phyloP scores from a whole-genome alignment of 164 flowering plant species.

The Berberis vulgaris region DNA sequence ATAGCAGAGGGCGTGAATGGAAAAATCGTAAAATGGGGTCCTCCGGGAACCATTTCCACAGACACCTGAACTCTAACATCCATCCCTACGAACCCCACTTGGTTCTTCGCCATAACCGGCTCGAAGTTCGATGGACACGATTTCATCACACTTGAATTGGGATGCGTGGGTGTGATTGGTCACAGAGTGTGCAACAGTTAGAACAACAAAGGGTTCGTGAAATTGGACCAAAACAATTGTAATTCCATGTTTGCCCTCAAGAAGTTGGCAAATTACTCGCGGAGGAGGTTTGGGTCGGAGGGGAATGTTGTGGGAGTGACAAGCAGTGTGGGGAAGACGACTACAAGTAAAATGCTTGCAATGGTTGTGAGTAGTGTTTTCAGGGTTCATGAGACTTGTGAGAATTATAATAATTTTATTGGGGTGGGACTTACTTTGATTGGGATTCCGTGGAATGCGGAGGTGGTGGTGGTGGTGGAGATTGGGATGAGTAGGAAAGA shows the following conservation, averaged over 20 bases:
- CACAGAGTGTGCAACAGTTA: slow-evolving; percentile 22
- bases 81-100: slow-evolving; percentile 7
- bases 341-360: slow-evolving; percentile 27
- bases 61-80: slow-evolving; percentile 21
- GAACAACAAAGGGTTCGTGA: slow-evolving; percentile 26
- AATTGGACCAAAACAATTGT: slow-evolving; percentile 8
- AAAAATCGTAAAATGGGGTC: slow-evolving; percentile 22
- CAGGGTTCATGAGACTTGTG: slow-evolving; percentile 20
- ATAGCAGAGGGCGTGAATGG: slow-evolving; percentile 26
- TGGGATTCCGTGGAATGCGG: slow-evolving; percentile 17
- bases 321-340: slow-evolving; percentile 32
- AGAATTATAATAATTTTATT: slow-evolving; percentile 23
- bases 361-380: slow-evolving; percentile 25
- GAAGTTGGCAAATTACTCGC: slow-evolving; percentile 23
- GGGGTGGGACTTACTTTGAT: slow-evolving; percentile 27
- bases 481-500: slow-evolving; percentile 30
- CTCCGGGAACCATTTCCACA: slow-evolving; percentile 24
- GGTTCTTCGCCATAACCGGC: slow-evolving; percentile 27
- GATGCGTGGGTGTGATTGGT: slow-evolving; percentile 28
- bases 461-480: slow-evolving; percentile 21
- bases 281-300: slow-evolving; percentile 21
- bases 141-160: slow-evolving; percentile 20
- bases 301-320: slow-evolving; percentile 21
- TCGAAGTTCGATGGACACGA: slow-evolving; percentile 25
- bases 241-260: slow-evolving; percentile 17